phyloP scores from a whole-genome alignment of 306 rosid genomes.

The Malus sieversii region DNA sequence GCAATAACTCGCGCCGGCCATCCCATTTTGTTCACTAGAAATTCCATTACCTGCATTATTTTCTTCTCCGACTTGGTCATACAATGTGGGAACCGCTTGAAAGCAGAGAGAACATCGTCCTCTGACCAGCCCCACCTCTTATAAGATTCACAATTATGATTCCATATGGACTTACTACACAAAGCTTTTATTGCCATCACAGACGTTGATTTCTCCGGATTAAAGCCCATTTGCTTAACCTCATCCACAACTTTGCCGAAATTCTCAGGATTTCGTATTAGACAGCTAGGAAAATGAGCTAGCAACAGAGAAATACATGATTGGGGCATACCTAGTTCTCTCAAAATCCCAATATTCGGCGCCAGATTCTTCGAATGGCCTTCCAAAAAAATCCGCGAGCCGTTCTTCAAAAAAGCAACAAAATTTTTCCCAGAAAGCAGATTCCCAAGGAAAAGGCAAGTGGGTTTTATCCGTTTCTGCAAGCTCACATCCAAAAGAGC shows the following conservation, averaged over 20 bases:
- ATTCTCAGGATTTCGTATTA: background rate
- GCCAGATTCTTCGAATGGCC: background rate
- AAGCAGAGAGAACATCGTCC: background rate
- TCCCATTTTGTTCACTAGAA: slow-evolving; percentile 18
- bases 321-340: slow-evolving; percentile 13
- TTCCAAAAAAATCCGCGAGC: too few relatives aligned
- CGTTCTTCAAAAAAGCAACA: background rate
- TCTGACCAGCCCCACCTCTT: slow-evolving; percentile 45
- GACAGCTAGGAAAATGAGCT: background rate
- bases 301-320: background rate
- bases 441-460: slow-evolving; percentile 10
- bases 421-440: slow-evolving; percentile 11
- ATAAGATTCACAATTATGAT: slow-evolving; percentile 17
- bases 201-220: slow-evolving; percentile 6
- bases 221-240: slow-evolving; percentile 11
- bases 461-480: slow-evolving; percentile 12
- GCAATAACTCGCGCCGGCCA: slow-evolving; percentile 11
- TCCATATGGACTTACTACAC: slow-evolving; percentile 24
- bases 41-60: slow-evolving; percentile 2
- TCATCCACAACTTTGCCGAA: slow-evolving; percentile 1
- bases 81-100: slow-evolving; percentile 19
- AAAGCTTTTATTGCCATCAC: slow-evolving; percentile 16
- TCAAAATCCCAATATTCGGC: slow-evolving; percentile 18
- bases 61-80: slow-evolving; percentile 25
- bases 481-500: slow-evolving; percentile 1